These are phyloP conservation scores for Saccharomycopsis sp. DNA, from an alignment of 805 yeast genomes.

Conservation along the genomic window DNA sequence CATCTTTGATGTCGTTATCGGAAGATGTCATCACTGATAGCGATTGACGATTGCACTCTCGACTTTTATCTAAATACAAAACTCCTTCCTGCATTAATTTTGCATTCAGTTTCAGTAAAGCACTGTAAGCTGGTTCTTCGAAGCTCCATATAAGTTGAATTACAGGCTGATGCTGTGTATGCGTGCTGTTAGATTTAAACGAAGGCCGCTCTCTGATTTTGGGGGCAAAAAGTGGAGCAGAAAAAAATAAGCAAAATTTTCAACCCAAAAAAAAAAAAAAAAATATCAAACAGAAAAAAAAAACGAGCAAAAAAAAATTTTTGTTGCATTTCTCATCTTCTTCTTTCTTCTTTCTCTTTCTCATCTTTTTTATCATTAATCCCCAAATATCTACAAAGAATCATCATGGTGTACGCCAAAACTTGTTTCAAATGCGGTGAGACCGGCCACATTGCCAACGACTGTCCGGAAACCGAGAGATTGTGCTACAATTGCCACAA, in stretches of 20 bases:
- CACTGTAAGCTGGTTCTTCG: too few species aligned
- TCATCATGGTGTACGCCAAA: conserved; percentile 37
- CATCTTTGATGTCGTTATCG: neutral
- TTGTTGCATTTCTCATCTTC: neutral
- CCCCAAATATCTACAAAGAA: too few species aligned
- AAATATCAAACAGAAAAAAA: neutral
- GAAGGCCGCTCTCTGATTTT: too few species aligned
- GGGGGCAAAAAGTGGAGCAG: too few species aligned
- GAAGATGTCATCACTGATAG: neutral
- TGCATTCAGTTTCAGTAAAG: too few species aligned
- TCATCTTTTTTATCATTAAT: neutral
- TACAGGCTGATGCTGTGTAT: too few species aligned
- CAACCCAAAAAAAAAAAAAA: conserved; percentile 2
- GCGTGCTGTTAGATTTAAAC: too few species aligned
- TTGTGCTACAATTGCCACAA: conserved; percentile 88
- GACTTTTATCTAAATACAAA: too few species aligned
- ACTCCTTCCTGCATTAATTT: too few species aligned
- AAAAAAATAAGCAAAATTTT: too few species aligned
- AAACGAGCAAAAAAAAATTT: neutral
- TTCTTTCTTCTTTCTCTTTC: neutral
- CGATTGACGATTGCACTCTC: neutral
- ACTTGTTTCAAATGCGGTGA: conserved; percentile 90
- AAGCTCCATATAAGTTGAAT: too few species aligned
- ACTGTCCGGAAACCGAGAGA: conserved; percentile 76
- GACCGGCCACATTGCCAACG: conserved; percentile 84